Base-by-base conservation (phyloP, 257 asterid genomes). In the Primulina huaijiensis region DNA sequence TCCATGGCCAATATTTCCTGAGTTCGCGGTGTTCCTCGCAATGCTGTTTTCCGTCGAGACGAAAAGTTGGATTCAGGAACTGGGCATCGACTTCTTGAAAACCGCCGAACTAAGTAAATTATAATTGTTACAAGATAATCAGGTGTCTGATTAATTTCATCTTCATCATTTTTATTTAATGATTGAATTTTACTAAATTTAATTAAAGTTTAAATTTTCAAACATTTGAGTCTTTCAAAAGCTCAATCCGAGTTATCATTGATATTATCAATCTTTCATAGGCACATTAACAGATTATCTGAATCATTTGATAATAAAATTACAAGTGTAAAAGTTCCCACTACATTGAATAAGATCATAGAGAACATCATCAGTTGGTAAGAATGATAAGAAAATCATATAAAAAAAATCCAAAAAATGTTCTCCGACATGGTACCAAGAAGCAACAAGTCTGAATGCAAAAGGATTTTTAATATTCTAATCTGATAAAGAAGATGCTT, bases 381-480 rank as follows among this genome's bases (percentile, higher is more conserved):
- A 11, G 6, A 2, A 17, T 11, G 34, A 50, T 33, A 40, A 29
- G 40, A 64, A 59, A 43, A 53, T 33, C 69, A 64, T 17, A 67
- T 17, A 67, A 70, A 11, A 65, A 4, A 23, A 50, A 62, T 43
- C 65, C 77, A 67, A 75, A 57, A 34, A 62, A 77, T 68, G 77
- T 81, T 69, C 78, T 43, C 82, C 78, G 27, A 57, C 80, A 64
- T 55, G 62, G 78, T 21, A 72, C 79, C 77, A 79, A 72, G 66
- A 70, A 31, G 38, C 27, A 38, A 76, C 74, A 65, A 69, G 67
- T 56, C 67, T 61, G 63, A 62, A 67, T 11, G 56, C 71, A 64
- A 57, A 23, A 77, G 63, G 69, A 60, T 33, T 10, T 20, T 29
- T 69, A 52, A 50, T 69, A 78, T 72, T 60, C 77, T 61, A 74